Evolutionary conservation across 108 stramenopile species (phyloP), one percentile per base, ranked within the genome.

Genomic region (Stephanodiscus triporus): DNA sequence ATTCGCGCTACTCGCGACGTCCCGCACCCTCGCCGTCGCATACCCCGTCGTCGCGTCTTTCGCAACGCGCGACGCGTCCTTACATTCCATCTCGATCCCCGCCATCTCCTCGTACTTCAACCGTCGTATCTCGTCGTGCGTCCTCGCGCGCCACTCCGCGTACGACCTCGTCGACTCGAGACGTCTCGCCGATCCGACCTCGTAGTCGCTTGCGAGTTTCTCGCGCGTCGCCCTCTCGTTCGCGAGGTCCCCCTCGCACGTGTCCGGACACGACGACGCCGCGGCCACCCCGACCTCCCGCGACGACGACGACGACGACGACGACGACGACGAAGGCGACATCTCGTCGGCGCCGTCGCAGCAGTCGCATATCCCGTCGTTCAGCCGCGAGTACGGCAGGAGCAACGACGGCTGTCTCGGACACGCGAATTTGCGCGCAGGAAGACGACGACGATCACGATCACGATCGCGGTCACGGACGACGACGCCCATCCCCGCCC

Each of bases 291-390:
- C n/a, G n/a, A n/a, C n/a, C n/a, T n/a, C n/a, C n/a, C n/a, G n/a
- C n/a, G n/a, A n/a, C n/a, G n/a, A n/a, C n/a, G n/a, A n/a, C n/a
- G n/a, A n/a, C n/a, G n/a, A 29, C 3, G 48, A 19, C 3, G 43
- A 23, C n/a, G 48, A 0, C 6, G 58, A 17, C 11, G 16, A 36
- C 80, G 8, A 38, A n/a, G n/a, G n/a, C n/a, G n/a, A n/a, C n/a
- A n/a, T n/a, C 30, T 91, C 90, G 68, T 93, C 92, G 63, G 77
- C 73, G 22, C 89, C 92, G 75, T 89, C 87, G 70, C 90, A 91
- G 65, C 92, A 93, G 81, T 93, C 92, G 66, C 92, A 93, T 68
- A 91, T 87, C 7, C 90, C 92, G 73, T 93, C 92, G 57, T 88
- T 45, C 27, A 93, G 9, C n/a, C 87, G 59, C 2, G 87, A 88